Base-by-base conservation (phyloP, 495 filamentous ascomycete genomes). In the Talaromyces ruber region DNA sequence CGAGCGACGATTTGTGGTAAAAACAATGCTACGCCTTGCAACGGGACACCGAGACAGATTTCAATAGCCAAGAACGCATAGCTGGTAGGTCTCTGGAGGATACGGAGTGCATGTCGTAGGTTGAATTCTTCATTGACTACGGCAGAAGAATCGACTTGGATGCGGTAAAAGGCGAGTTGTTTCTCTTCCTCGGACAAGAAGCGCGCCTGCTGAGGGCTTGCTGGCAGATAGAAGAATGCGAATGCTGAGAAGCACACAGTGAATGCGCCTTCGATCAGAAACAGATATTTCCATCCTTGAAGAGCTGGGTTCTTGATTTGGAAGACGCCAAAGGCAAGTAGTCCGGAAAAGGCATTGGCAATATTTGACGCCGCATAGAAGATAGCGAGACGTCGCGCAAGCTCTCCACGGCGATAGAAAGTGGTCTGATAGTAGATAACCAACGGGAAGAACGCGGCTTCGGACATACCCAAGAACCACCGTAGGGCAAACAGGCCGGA, bases 321-420 rank as follows among this genome's bases (percentile, higher is more conserved):
- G 71, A 92, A 91, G 3, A 90, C 85, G 0, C 87, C 89, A 59
- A 88, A 91, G 0, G 89, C 85, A 21, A 93, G 78, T 1, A 92
- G 76, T 6, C 89, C 89, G 2, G 83, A 82, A 67, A 92, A 92
- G 24, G 88, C 90, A 51, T 82, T 84, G 26, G 88, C 89, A 54
- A 92, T 87, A 61, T 84, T 88, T 30, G 83, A 85, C 0, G 87
- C 88, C 0, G 88, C 89, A 68, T 92, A 92, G 77, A 92, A 93
- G 65, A 92, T 78, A 37, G 87, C 87, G 1, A 93, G 79, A 3
- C 89, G 86, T 21, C 88, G 77, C 6, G 88, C 89, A 8, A 93
- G 77, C 67, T 92, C 89, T n/a, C 84, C 83, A 37, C 89, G 84
- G 24, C 86, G 83, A 66, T 92, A 92, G 70, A 93, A 92, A 18